Percentiles rank a stretch among this genome's conserved stretches.
Evolutionary conservation across 1,284 basidiomycete genomes (phyloP).

Genomic region (Cryptococcus deneoformans): DNA sequence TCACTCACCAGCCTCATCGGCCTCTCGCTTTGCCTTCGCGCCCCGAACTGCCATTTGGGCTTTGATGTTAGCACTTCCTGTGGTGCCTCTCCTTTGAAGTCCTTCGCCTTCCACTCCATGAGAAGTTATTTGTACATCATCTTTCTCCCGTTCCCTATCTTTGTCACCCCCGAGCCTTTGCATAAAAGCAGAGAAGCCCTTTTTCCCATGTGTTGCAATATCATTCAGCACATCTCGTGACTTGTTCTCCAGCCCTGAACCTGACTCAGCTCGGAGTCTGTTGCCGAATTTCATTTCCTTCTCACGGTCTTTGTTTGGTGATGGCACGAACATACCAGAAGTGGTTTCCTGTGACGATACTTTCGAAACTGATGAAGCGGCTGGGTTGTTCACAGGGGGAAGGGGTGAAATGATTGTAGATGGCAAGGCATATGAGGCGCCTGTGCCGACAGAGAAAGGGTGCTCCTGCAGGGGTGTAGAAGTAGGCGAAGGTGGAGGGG

Average conservation of each 20-base stretch:
- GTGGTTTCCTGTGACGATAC: slow-evolving; percentile 1
- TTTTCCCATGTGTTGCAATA: slow-evolving; percentile 45
- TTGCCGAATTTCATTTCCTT: slow-evolving; percentile 3
- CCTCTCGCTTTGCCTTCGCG: slow-evolving; percentile 80
- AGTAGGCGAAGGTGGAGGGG: slow-evolving; percentile 24
- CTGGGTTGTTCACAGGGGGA: slow-evolving; percentile 26
- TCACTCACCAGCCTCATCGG: slow-evolving; percentile 78
- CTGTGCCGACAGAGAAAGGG: slow-evolving; percentile 15
- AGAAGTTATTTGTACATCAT: background rate
- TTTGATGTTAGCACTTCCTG: slow-evolving; percentile 17
- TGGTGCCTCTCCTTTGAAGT: slow-evolving; percentile 18
- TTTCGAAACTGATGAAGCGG: background rate
- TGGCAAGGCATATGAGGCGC: slow-evolving; percentile 28
- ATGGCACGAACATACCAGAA: background rate
- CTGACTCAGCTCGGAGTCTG: slow-evolving; percentile 26
- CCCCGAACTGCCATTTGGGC: slow-evolving; percentile 58
- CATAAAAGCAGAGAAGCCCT: slow-evolving; percentile 47
- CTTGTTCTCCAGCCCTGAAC: slow-evolving; percentile 24
- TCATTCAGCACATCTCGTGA: slow-evolving; percentile 48
- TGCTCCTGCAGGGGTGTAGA: slow-evolving; percentile 18
- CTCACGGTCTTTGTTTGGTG: slow-evolving; percentile 11
- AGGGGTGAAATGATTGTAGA: slow-evolving; percentile 22
- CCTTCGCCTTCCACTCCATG: slow-evolving; percentile 10
- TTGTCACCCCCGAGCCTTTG: slow-evolving; percentile 45
- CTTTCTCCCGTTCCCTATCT: slow-evolving; percentile 26